Evolutionary conservation across 2,329 filamentous ascomycete genomes (phyloP), one percentile per base, ranked within the genome.

Genomic region (Ceratocystis papillata): DNA sequence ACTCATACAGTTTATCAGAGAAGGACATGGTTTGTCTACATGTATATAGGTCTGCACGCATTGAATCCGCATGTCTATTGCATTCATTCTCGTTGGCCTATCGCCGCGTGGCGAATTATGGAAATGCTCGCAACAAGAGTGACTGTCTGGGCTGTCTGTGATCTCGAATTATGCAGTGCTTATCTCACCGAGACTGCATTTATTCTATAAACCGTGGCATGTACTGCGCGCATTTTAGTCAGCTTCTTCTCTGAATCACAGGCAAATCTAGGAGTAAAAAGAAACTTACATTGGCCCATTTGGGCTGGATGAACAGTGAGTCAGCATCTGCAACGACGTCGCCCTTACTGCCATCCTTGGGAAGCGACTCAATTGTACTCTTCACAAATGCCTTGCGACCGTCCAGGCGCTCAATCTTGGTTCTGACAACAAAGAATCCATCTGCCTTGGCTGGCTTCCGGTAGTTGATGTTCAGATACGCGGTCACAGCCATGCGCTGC

Each of bases 331-430:
- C 90, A 67, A 96, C 75, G 61, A 92, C 81, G 17, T 81, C 76
- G 86, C 85, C 70, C 81, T 79, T 75, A 86, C 81, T 7, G 84
- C 83, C 44, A 70, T 78, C 78, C 30, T 80, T 67, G 6, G 83
- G 83, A 68, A 97, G 76, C 65, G 89, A 87, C 81, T 96, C 91
- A 71, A 97, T 86, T 70, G 84, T 83, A 73, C 92, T 93, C 76
- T 89, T 87, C 0, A 96, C 90, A 90, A 90, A 96, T 7, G 91
- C 93, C 79, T 97, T 97, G 69, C 94, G 82, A 1, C 94, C 93
- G 73, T 97, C 91, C 1, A 93, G 88, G 77, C 88, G 91, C 8
- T 83, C 86, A 28, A 92, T 96, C 73, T 85, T 83, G 5, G 90
- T 92, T 69, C 83, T 81, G 68, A 97, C 77, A 57, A 96, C 89